Conservation (phyloP, 257 asterid genomes). For the Anisodus tanguticus region DNA sequence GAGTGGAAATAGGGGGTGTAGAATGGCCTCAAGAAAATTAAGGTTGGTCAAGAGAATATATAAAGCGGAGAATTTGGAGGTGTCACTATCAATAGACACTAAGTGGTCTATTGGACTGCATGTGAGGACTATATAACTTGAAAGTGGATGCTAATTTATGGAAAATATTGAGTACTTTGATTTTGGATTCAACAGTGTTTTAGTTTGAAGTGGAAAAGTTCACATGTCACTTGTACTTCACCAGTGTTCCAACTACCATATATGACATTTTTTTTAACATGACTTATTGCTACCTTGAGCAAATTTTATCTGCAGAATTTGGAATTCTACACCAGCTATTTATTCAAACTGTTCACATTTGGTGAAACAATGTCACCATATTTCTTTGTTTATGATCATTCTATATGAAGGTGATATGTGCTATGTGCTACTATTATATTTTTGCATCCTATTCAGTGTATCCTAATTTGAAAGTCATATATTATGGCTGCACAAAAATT, state of each 20-base stretch:
- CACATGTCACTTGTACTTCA: conserved; percentile 29
- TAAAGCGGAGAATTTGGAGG: conserved; percentile 38
- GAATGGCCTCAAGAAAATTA: conserved; percentile 36
- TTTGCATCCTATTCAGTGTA: neutral
- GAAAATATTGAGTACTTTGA: neutral
- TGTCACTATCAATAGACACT: neutral
- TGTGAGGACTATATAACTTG: conserved; percentile 27
- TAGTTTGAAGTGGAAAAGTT: conserved; percentile 7
- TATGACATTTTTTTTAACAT: neutral
- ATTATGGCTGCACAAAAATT: neutral
- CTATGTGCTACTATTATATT: too few relatives aligned
- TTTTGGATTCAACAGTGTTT: neutral
- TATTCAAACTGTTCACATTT: conserved; percentile 40
- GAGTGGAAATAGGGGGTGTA: conserved; percentile 32
- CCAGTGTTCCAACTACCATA: conserved; percentile 10
- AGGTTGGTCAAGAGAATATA: conserved; percentile 45
- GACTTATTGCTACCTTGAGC: conserved; percentile 32
- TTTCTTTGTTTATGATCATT: conserved; percentile 43
- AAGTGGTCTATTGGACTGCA: conserved; percentile 19
- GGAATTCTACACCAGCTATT: conserved; percentile 13
- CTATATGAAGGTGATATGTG: conserved; percentile 36
- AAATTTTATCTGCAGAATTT: conserved; percentile 26
- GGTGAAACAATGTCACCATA: conserved; percentile 46
- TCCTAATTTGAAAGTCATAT: neutral
- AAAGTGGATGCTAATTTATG: conserved; percentile 23